Evolutionary conservation across 2,329 filamentous ascomycete species (phyloP), one percentile per base, ranked within the genome.

Genomic region (Aspergillus sp.): DNA sequence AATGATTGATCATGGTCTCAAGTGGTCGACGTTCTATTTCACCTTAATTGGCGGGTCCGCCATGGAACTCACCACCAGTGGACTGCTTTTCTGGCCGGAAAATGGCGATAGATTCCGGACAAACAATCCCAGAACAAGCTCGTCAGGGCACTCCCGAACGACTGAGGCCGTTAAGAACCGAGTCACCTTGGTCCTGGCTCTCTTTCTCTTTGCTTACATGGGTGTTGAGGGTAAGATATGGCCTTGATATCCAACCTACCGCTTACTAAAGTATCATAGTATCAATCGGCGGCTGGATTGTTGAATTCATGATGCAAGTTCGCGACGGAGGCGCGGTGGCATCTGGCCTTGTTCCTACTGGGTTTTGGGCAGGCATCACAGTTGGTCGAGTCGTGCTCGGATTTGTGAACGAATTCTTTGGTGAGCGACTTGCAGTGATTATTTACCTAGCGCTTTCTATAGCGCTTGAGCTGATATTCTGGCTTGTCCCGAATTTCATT

Each of bases 341-440:
- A 4, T 84, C 86, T 15, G 89, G 89, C 3, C 82, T 91, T 72
- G 84, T 84, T 0, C 85, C 85, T 0, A 91, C 88, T 0, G 85
- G 88, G 0, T 93, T 91, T 74, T 93, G 90, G 90, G 82, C 89
- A 43, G 90, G 90, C 0, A 79, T 93, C 62, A 90, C 89, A 0
- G 67, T 90, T 1, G 90, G 90, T 0, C 79, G 90, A 2, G 75
- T 92, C 5, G 69, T 86, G 0, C 75, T 93, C 14, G 88, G 88
- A 0, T 91, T 92, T 6, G 58, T 63, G 33, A 66, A 89, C 6
- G 85, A 86, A 6, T 77, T 81, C 5, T 76, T 91, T n/a, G 89
- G 90, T 1, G 90, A 92, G 75, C 88, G 86, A 67, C 71, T 80
- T 14, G 80, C 84, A 52, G 80, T 86, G 47, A 72, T 78, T 6